Percentiles rank a stretch among this genome's conserved stretches.
Evolutionary conservation across 169 alveolate genomes (phyloP).

Genomic region (Neospora caninum): DNA sequence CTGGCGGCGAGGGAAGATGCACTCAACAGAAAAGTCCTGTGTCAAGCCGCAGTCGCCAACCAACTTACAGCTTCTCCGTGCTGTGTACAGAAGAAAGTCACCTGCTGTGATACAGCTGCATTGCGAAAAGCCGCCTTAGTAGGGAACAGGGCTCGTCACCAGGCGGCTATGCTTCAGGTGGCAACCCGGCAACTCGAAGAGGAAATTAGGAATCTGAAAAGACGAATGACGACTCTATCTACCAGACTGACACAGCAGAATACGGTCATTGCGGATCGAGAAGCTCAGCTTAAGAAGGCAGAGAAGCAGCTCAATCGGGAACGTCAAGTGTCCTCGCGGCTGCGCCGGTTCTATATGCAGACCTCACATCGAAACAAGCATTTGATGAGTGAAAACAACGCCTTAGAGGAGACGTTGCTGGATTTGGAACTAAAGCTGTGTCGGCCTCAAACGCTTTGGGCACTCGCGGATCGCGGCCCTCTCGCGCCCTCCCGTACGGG

Average conservation of each 20-base stretch:
- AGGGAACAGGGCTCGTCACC: background rate
- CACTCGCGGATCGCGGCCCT: background rate
- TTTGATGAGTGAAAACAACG: background rate
- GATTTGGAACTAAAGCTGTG: constrained; percentile 29
- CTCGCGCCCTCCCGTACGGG: background rate
- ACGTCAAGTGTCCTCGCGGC: background rate
- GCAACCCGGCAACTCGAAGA: constrained; percentile 20
- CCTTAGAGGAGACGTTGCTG: background rate
- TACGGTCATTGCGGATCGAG: background rate
- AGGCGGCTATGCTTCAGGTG: background rate
- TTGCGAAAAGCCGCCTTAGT: background rate
- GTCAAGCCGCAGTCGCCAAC: background rate
- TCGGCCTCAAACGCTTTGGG: background rate
- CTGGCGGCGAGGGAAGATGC: constrained; percentile 28
- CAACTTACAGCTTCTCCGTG: background rate
- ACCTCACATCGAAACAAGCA: background rate
- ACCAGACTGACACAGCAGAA: background rate
- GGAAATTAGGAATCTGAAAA: background rate
- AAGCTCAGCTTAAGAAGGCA: background rate
- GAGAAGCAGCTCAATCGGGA: background rate
- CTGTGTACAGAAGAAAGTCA: background rate
- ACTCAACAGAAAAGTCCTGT: background rate
- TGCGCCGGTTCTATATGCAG: background rate
- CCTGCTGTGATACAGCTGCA: background rate
- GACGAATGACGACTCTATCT: background rate